A percentile compares a stretch with the other conserved stretches of the same genome.
phyloP scores from a whole-genome alignment of 495 filamentous ascomycete species.

The Penicillium psychrofluorescens region DNA sequence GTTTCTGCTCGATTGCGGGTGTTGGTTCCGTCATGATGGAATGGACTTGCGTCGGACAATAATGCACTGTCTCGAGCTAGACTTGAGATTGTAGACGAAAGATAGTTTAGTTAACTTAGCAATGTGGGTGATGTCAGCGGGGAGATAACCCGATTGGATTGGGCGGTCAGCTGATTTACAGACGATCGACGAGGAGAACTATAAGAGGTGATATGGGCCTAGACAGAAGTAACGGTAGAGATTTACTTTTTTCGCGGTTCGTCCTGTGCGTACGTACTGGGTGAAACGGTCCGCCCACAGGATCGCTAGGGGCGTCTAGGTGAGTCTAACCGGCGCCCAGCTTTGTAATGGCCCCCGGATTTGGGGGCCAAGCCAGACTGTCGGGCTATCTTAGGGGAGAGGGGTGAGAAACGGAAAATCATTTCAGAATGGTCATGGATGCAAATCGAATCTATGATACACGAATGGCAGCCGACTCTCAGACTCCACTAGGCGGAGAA shows the following conservation, averaged over 20 bases:
- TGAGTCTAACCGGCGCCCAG: no score
- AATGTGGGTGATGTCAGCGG: constrained; percentile 34
- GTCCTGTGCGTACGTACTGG: no score
- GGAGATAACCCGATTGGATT: background rate
- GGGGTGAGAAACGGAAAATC: background rate
- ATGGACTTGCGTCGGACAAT: background rate
- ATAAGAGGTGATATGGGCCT: no score
- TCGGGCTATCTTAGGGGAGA: no score
- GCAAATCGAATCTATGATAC: constrained; percentile 29
- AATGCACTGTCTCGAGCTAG: background rate
- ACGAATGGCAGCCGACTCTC: constrained; percentile 25
- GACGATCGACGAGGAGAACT: no score
- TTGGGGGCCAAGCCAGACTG: no score
- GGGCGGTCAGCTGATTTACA: no score
- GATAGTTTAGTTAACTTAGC: background rate
- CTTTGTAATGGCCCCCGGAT: no score
- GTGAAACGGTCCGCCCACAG: no score
- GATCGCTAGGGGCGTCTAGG: no score
- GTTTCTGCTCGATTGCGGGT: constrained; percentile 7
- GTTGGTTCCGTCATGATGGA: constrained; percentile 16
- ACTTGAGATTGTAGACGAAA: background rate
- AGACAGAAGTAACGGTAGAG: no score
- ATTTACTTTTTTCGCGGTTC: no score
- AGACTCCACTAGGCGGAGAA: background rate
- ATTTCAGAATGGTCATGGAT: constrained; percentile 22